Base-by-base conservation (phyloP, 306 rosid genomes). In the Dicorynia guianensis region DNA sequence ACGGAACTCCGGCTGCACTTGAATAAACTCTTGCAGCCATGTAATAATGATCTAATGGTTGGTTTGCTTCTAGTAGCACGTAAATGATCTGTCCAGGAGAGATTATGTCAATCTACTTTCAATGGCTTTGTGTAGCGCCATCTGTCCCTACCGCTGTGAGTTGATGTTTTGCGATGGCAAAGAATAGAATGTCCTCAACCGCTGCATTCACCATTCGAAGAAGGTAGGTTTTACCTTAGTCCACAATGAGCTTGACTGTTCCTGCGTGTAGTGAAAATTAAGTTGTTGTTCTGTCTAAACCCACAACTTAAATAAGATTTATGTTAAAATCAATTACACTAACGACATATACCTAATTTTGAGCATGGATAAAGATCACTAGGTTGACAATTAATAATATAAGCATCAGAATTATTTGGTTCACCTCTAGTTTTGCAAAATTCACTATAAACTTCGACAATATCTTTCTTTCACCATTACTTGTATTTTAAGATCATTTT, bases 361-460 rank as follows among this genome's bases (percentile, higher is more conserved):
- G 96, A 90, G 69, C 96, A 90, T 30, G 83, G 85, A 57, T 78
- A 76, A 6, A 76, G 72, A 62, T 88, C 93, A 34, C 96, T 89
- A 5, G 91, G 93, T 55, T 90, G 93, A 19, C 93, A 93, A 35
- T 88, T 90, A 5, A 90, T 88, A 6, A 89, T 86, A 10, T 68
- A 60, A 36, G 96, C 89, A 80, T 88, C 91, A 43, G 93, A 90
- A 35, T 36, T 12, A 11, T 11, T 34, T 0, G 91, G 83, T 0
- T 73, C 65, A 38, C 58, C 58, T n/a, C 83, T 75, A 11, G 5
- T 66, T 48, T 4, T 57, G 0, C 38, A 55, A 39, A 79, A 13
- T 1, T 79, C 70, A 33, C 58, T 33, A 56, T 10, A 79, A 14
- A 74, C 70, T 34, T 72, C 30, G 5, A 9, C 57, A 1, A 73